phyloP scores from a whole-genome alignment of 106 monocot genomes.

The Platanthera guangdongensis region DNA sequence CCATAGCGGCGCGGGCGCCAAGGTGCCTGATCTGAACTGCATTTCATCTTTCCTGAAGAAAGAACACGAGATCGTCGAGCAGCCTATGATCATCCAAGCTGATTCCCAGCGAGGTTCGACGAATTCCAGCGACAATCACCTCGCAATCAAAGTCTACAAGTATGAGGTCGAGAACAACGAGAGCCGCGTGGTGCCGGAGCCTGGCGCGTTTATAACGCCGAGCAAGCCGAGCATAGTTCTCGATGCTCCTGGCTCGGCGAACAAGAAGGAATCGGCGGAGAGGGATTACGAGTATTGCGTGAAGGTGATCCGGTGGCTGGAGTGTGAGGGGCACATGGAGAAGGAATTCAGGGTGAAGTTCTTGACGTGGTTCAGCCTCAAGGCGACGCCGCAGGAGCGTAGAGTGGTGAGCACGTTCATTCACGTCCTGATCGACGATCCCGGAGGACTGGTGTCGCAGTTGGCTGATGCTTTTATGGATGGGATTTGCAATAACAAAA shows the following conservation, averaged over 20 bases:
- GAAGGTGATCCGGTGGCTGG: slow-evolving; percentile 82
- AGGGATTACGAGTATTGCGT: slow-evolving; percentile 82
- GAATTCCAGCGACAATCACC: slow-evolving; percentile 48
- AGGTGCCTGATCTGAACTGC: slow-evolving; percentile 22
- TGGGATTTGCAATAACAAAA: slow-evolving; percentile 49
- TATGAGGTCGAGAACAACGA: slow-evolving; percentile 24
- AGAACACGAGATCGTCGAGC: slow-evolving; percentile 15
- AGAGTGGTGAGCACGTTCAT: slow-evolving; percentile 74
- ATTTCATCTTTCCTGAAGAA: slow-evolving; percentile 8
- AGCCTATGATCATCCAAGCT: slow-evolving; percentile 20
- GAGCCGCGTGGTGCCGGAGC: slow-evolving; percentile 17
- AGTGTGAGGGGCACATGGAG: slow-evolving; percentile 80
- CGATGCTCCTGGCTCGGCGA: slow-evolving; percentile 21
- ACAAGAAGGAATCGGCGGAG: slow-evolving; percentile 36
- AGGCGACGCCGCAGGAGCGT: slow-evolving; percentile 63
- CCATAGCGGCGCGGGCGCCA: slow-evolving; percentile 16
- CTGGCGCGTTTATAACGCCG: slow-evolving; percentile 34
- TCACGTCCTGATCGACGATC: slow-evolving; percentile 73
- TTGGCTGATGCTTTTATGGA: slow-evolving; percentile 77
- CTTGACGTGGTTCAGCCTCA: slow-evolving; percentile 89
- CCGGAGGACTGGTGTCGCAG: slow-evolving; percentile 63
- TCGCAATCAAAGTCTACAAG: slow-evolving; percentile 11
- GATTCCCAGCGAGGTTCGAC: slow-evolving; percentile 71
- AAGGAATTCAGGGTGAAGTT: slow-evolving; percentile 81
- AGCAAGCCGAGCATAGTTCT: slow-evolving; percentile 30